Percentiles rank a stretch among this genome's conserved stretches.
Evolutionary conservation across 768 basidiomycete genomes (phyloP).

Genomic region (Cystobasidium tubakii): DNA sequence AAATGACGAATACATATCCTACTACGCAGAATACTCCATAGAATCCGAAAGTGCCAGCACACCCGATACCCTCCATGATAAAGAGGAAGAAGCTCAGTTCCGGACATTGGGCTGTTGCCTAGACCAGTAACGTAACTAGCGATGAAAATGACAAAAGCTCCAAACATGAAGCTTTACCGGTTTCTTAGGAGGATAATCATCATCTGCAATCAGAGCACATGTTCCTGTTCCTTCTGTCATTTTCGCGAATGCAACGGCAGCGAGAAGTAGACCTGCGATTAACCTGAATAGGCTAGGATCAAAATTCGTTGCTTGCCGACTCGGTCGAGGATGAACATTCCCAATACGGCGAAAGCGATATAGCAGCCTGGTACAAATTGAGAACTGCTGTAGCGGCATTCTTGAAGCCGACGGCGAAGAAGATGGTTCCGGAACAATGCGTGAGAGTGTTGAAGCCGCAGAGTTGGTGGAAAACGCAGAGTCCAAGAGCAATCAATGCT

Average conservation of each 20-base stretch:
- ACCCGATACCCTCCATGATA: conserved; percentile 57
- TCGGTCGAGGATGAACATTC: conserved; percentile 52
- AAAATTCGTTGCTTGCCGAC: conserved; percentile 67
- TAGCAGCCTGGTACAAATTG: conserved; percentile 71
- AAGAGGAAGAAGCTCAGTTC: conserved; percentile 76
- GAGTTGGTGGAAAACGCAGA: conserved; percentile 76
- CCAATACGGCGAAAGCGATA: conserved; percentile 68
- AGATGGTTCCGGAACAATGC: conserved; percentile 65
- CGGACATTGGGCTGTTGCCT: conserved; percentile 63
- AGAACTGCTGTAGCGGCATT: conserved; percentile 75
- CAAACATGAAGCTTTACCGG: conserved; percentile 65
- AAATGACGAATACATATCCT: conserved; percentile 61
- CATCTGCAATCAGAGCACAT: conserved; percentile 59
- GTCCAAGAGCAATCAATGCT: conserved; percentile 64
- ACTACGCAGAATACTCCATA: conserved; percentile 41
- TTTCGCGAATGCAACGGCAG: conserved; percentile 45
- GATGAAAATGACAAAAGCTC: conserved; percentile 76
- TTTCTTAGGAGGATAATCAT: conserved; percentile 57
- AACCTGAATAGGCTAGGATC: conserved; percentile 67
- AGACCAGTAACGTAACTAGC: conserved; percentile 61
- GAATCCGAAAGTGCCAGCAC: conserved; percentile 44
- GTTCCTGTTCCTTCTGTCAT: conserved; percentile 59
- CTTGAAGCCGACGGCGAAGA: conserved; percentile 71
- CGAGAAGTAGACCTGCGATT: conserved; percentile 60
- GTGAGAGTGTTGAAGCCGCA: conserved; percentile 74